A percentile compares a stretch with the other conserved stretches of the same genome.
phyloP scores from a whole-genome alignment of 768 basidiomycete species.

The Daedaleopsis nitida region DNA sequence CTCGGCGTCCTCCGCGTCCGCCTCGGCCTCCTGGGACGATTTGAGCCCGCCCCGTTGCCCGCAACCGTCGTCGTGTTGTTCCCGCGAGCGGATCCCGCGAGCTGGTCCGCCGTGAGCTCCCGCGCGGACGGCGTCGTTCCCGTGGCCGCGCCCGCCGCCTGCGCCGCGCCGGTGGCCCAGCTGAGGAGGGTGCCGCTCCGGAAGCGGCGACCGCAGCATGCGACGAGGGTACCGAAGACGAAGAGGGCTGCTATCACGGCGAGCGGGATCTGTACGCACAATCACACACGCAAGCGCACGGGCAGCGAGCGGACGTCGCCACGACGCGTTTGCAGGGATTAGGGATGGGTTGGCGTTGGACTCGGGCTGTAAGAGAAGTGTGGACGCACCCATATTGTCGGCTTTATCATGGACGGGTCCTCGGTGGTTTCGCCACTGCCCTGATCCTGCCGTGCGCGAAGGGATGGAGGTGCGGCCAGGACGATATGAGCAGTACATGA shows the following conservation, averaged over 20 bases:
- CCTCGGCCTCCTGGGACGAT: slow-evolving; percentile 40
- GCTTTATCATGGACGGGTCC: not conserved
- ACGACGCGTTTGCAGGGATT: not conserved
- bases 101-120: slow-evolving; percentile 60
- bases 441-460: not conserved
- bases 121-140: slow-evolving; percentile 16
- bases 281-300: not conserved
- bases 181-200: not conserved
- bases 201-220: slow-evolving; percentile 13
- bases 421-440: not conserved
- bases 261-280: slow-evolving; percentile 13
- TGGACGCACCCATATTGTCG: slow-evolving; percentile 18
- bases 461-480: slow-evolving; percentile 5
- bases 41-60: slow-evolving; percentile 2
- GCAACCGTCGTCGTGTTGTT: slow-evolving; percentile 5
- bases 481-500: not conserved
- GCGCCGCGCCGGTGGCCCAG: slow-evolving; percentile 10
- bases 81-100: slow-evolving; percentile 47
- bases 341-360: not conserved
- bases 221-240: slow-evolving; percentile 12
- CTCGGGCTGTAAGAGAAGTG: not conserved
- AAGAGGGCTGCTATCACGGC: slow-evolving; percentile 17
- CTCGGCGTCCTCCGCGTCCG: slow-evolving; percentile 66
- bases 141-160: slow-evolving; percentile 13
- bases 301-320: not conserved